Conservation (phyloP, 2,329 filamentous ascomycete genomes). For the Lachnellula subtilissima region DNA sequence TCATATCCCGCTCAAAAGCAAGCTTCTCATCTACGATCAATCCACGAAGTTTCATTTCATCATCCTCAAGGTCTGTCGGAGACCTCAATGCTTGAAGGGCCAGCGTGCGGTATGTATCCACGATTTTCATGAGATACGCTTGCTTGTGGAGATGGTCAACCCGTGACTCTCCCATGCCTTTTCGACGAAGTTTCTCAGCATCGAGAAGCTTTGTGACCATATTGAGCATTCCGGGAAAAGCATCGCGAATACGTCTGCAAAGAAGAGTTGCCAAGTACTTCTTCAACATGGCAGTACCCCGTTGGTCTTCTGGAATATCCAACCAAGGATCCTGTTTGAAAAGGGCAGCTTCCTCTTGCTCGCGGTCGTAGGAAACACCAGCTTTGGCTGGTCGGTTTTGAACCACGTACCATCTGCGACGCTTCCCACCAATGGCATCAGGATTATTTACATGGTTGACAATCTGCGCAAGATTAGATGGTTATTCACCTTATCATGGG, state of each 20-base stretch:
- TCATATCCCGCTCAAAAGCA: conserved; percentile 29
- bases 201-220: conserved; percentile 23
- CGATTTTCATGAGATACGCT: conserved; percentile 26
- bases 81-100: conserved; percentile 20
- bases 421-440: conserved; percentile 16
- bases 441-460: conserved; percentile 10
- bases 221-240: conserved; percentile 24
- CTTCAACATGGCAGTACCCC: conserved; percentile 31
- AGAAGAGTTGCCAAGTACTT: conserved; percentile 30
- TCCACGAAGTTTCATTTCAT: conserved; percentile 26
- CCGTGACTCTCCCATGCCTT: conserved; percentile 28
- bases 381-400: conserved; percentile 31
- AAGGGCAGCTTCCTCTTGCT: conserved; percentile 25
- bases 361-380: conserved; percentile 25
- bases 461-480: conserved; percentile 1
- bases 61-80: conserved; percentile 21
- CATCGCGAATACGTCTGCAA: conserved; percentile 20
- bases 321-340: conserved; percentile 31
- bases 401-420: conserved; percentile 35
- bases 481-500: not conserved
- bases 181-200: conserved; percentile 3
- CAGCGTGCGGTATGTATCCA: conserved; percentile 22
- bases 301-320: conserved; percentile 19
- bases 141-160: conserved; percentile 19
- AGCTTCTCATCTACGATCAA: conserved; percentile 15